Evolutionary conservation across 768 basidiomycete genomes (phyloP).

Genomic region (Tulasnella sp.): DNA sequence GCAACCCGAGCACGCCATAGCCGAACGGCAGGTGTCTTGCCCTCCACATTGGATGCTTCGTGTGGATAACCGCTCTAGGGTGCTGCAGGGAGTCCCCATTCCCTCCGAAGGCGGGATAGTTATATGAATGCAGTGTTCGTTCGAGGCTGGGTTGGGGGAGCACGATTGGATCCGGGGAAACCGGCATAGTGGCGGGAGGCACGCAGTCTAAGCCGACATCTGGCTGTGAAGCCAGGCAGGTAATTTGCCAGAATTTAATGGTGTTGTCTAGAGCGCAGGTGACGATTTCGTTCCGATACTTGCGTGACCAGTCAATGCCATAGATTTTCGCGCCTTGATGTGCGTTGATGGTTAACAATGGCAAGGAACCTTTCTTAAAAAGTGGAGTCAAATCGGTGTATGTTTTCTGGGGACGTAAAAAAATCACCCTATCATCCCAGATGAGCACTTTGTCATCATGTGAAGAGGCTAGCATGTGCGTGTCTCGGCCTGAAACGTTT

Average conservation of each 20-base stretch:
- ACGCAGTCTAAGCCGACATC: slow-evolving; percentile 3
- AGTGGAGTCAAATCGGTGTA: neutral
- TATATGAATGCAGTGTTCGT: neutral
- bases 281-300: slow-evolving; percentile 62
- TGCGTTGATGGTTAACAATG: slow-evolving; percentile 60
- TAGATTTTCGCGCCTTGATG: slow-evolving; percentile 83
- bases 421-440: slow-evolving; percentile 84
- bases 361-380: slow-evolving; percentile 81
- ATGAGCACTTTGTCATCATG: slow-evolving; percentile 80
- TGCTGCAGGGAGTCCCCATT: slow-evolving; percentile 4
- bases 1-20: slow-evolving; percentile 71
- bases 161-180: neutral
- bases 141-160: neutral
- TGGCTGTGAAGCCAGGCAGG: neutral
- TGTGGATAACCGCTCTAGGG: slow-evolving; percentile 39
- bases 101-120: neutral
- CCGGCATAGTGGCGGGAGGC: neutral
- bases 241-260: slow-evolving; percentile 73
- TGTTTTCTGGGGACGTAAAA: neutral
- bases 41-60: slow-evolving; percentile 87
- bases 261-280: slow-evolving; percentile 93
- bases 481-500: slow-evolving; percentile 38
- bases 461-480: slow-evolving; percentile 78
- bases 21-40: slow-evolving; percentile 91
- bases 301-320: slow-evolving; percentile 92